phyloP scores from a whole-genome alignment of 495 filamentous ascomycete genomes.

The Talaromyces ruber region DNA sequence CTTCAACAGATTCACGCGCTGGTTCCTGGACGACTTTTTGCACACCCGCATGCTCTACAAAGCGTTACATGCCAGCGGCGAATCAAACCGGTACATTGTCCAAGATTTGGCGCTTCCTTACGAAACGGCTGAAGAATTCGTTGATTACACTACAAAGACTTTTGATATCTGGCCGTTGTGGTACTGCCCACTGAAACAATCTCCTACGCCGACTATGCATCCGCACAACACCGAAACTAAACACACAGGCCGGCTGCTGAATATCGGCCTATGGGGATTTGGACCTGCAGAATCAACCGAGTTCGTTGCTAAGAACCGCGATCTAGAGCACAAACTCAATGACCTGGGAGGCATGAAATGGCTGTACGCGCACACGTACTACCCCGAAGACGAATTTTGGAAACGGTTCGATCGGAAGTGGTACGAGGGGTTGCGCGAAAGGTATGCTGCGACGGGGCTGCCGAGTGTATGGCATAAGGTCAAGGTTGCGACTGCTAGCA shows the following conservation, averaged over 20 bases:
- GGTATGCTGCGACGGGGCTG: slow-evolving; percentile 39
- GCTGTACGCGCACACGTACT: slow-evolving; percentile 50
- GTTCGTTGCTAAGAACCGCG: slow-evolving; percentile 51
- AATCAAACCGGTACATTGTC: slow-evolving; percentile 36
- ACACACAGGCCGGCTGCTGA: slow-evolving; percentile 31
- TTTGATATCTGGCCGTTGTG: slow-evolving; percentile 50
- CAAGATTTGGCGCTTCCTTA: slow-evolving; percentile 52
- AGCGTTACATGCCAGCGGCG: slow-evolving; percentile 44
- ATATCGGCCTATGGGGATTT: slow-evolving; percentile 46
- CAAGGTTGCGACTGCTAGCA: slow-evolving; percentile 20
- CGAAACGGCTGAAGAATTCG: slow-evolving; percentile 32
- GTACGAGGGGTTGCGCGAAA: slow-evolving; percentile 39
- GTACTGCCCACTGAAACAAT: slow-evolving; percentile 45
- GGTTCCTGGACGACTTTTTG: slow-evolving; percentile 43
- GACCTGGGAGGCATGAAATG: slow-evolving; percentile 59
- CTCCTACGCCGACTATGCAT: slow-evolving; percentile 20
- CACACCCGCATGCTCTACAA: slow-evolving; percentile 50
- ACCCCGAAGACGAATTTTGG: slow-evolving; percentile 49
- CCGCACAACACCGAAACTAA: slow-evolving; percentile 18
- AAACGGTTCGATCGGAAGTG: slow-evolving; percentile 35
- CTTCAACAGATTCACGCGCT: slow-evolving; percentile 45
- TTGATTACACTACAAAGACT: slow-evolving; percentile 32
- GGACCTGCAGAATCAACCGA: slow-evolving; percentile 20
- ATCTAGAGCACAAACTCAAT: slow-evolving; percentile 53
- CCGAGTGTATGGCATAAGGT: slow-evolving; percentile 48